Evolutionary conservation across 2,329 filamentous ascomycete species (phyloP), one percentile per base, ranked within the genome.

Genomic region (Venturia effusa): DNA sequence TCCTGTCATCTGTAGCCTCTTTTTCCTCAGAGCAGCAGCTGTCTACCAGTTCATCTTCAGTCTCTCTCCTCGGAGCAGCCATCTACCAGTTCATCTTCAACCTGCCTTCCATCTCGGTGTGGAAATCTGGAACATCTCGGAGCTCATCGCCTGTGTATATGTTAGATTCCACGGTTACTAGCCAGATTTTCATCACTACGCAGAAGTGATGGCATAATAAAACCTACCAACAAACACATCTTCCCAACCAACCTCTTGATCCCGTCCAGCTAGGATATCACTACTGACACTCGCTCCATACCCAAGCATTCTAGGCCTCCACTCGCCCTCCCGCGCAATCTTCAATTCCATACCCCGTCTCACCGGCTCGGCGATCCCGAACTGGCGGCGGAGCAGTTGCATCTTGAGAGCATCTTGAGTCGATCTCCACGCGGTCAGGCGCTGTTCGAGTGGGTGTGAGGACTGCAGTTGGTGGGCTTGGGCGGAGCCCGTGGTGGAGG

Each of bases 271-370:
- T 71, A 99, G 78, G 67, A 99, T 91, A 74, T 97, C 93, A 80
- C 91, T 90, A 78, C 97, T 92, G 61, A 97, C 81, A 72, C 86
- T 85, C 13, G 84, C 82, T 55, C 85, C 83, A 64, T 95, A 79
- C 57, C 84, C 83, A 64, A 96, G 79, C 57, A 84, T 86, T 70
- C 84, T 79, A 60, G 91, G 91, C 71, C 86, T 83, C 88, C 92
- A 96, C 76, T 90, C 86, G 68, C 90, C 88, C 66, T 88, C 86
- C 67, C 85, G 80, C 22, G 90, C 87, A 73, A 96, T 93, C 84
- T 91, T 90, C 75, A 96, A 82, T 81, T 99, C 94, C 94, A 99
- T 97, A 66, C 88, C 90, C 63, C 93, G 86, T 64, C 92, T 86
- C 71, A 97, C 86, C 3, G 94, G 94, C 83, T 97, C 94, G 32